phyloP scores from a whole-genome alignment of 352 stramenopile species.

The Pythium aphanidermatum region DNA sequence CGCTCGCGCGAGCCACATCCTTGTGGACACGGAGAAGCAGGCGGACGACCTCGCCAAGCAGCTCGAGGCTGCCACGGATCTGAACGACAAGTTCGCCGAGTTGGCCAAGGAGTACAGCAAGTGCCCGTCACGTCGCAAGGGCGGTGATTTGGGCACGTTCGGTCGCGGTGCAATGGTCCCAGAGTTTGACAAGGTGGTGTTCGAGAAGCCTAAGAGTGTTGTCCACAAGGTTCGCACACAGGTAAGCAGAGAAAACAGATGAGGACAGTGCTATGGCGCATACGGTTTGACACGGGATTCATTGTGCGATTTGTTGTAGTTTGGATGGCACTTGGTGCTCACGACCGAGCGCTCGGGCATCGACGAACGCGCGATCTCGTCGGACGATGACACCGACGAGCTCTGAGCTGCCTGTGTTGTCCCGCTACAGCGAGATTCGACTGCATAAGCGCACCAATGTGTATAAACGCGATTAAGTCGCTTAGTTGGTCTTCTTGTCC shows the following conservation, averaged over 20 bases:
- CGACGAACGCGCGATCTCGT: constrained; percentile 21
- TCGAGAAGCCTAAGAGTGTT: constrained; percentile 50
- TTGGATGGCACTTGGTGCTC: constrained; percentile 79
- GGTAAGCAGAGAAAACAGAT: constrained; percentile 22
- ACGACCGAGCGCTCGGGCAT: constrained; percentile 57
- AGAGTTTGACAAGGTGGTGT: constrained; percentile 76
- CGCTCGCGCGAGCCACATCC: constrained; percentile 74
- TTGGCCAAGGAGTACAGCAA: constrained; percentile 61
- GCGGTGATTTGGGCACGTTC: constrained; percentile 63
- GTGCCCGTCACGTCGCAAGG: constrained; percentile 56
- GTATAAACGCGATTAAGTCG: no score
- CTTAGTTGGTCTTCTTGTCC: constrained; percentile 2
- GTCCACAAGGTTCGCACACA: constrained; percentile 77
- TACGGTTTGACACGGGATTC: no score
- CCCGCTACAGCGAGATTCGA: no score
- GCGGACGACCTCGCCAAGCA: constrained; percentile 45
- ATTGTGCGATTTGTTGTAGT: constrained; percentile 24
- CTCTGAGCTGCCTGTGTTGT: background rate
- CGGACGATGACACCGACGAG: constrained; percentile 10
- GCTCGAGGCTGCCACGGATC: constrained; percentile 37
- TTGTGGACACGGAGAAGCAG: constrained; percentile 56
- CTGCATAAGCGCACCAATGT: no score
- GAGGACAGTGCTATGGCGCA: no score
- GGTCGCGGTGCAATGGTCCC: constrained; percentile 64
- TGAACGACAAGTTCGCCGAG: constrained; percentile 40